A percentile compares a stretch with the other conserved stretches of the same genome.
Evolutionary conservation across 2,329 filamentous ascomycete genomes (phyloP).

Genomic region (Chrysoporthe cubensis): DNA sequence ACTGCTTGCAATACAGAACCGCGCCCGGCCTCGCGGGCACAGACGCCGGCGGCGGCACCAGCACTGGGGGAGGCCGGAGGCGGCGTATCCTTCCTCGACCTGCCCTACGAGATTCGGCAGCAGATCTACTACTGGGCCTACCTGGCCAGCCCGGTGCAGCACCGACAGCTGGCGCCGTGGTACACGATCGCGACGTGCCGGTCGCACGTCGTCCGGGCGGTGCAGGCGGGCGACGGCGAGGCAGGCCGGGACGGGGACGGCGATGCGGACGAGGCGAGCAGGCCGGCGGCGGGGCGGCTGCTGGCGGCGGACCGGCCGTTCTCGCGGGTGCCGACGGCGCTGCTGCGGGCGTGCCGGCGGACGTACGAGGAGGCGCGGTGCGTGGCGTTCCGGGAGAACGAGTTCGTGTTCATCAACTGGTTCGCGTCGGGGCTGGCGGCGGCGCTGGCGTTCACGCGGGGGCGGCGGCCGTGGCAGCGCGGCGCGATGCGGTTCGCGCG

Average conservation of each 20-base stretch:
- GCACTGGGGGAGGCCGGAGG: not conserved
- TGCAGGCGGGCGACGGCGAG: conserved; percentile 13
- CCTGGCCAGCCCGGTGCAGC: conserved; percentile 42
- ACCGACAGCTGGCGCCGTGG: conserved; percentile 45
- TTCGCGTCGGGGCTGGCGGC: conserved; percentile 50
- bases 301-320: conserved; percentile 43
- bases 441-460: conserved; percentile 42
- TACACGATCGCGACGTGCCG: conserved; percentile 42
- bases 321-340: conserved; percentile 44
- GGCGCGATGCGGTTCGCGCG: conserved; percentile 44
- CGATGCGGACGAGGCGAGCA: not conserved
- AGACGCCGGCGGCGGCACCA: not conserved
- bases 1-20: not conserved
- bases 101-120: conserved; percentile 51
- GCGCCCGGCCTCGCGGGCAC: not conserved
- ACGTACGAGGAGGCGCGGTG: conserved; percentile 47
- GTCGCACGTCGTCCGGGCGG: conserved; percentile 38
- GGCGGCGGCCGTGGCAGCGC: conserved; percentile 47
- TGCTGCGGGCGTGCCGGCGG: conserved; percentile 45
- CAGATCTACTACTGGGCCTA: conserved; percentile 51
- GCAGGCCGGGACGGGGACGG: not conserved
- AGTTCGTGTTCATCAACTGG: conserved; percentile 52
- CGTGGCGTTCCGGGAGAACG: conserved; percentile 47
- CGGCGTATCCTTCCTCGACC: conserved; percentile 37
- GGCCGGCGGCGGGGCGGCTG: conserved; percentile 14